Evolutionary conservation across 768 basidiomycete genomes (phyloP), one percentile per base, ranked within the genome.

Genomic region (Austroboletus eburneus): DNA sequence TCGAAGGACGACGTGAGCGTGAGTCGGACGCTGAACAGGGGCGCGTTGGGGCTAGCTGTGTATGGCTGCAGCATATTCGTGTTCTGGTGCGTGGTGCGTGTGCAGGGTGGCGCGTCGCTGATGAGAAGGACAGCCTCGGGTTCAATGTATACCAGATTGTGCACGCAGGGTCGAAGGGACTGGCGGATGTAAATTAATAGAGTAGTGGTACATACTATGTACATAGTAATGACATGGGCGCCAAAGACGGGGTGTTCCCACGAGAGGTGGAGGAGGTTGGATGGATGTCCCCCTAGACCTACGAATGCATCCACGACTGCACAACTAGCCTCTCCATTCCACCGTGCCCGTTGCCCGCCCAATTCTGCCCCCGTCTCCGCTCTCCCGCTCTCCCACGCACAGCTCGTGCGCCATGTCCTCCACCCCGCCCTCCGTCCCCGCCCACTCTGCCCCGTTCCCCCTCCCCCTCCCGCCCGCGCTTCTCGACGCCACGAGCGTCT

Each of bases 1-100:
- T 83, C 87, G 50, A 81, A 82, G 49, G 67, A 80, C 42, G 85
- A 91, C 57, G 69, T 73, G 7, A 75, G 73, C 20, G 71, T 70
- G 42, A 79, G 73, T 55, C 69, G 66, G 42, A 55, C 74, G 49
- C 78, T 88, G 55, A 74, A 74, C 48, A 81, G 72, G 39, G 77
- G 83, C 20, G 73, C 83, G 2, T 66, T 93, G 36, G 84, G 70
- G 10, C 66, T 97, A 49, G 75, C 79, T 17, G 63, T 79, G 10
- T 97, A 96, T 62, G 94, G 94, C 13, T 65, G 72, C 24, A 76
- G 74, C 58, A 79, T 97, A 30, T 90, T 92, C 67, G 73, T 87
- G 20, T 91, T 95, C 67, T 96, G 93, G 92, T 93, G 59, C 57
- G 91, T 69, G 22, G n/a, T 21, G 16, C 6, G 9, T 24, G 5